Conservation (phyloP, 1,284 basidiomycete genomes). For the Austroboletus niveus region DNA sequence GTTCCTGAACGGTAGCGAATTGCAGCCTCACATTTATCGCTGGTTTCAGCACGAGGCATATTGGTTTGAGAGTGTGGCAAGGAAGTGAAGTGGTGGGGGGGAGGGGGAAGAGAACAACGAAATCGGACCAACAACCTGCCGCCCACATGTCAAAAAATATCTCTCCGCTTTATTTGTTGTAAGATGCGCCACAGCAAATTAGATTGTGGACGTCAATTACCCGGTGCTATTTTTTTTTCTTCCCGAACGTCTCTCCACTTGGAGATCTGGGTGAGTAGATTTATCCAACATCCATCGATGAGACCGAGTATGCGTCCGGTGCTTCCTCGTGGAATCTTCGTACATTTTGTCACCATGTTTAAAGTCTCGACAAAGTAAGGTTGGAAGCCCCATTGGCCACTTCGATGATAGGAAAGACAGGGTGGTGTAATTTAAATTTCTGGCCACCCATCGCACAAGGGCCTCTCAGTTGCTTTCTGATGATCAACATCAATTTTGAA, state of each 20-base stretch:
- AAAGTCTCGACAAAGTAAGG: no score
- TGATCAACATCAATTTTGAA: no score
- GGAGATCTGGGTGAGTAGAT: conserved; percentile 21
- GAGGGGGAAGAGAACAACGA: not conserved
- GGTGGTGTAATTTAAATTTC: no score
- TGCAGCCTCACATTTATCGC: no score
- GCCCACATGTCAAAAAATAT: conserved; percentile 8
- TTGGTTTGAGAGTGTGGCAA: conserved; percentile 3
- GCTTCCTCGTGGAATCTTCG: no score
- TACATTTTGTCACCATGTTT: no score
- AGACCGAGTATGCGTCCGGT: no score
- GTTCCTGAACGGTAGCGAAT: no score
- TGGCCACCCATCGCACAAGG: no score
- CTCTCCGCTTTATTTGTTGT: conserved; percentile 34
- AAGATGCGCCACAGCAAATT: conserved; percentile 24
- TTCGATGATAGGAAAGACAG: no score
- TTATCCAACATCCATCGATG: conserved; percentile 15
- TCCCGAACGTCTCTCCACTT: conserved; percentile 12
- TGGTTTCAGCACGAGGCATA: conserved; percentile 20
- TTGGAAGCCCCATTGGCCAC: no score
- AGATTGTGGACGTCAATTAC: conserved; percentile 12
- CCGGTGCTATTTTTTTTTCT: conserved; percentile 18
- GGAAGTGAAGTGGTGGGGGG: conserved; percentile 10
- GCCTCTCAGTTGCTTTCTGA: no score
- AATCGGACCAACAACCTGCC: conserved; percentile 5